These are phyloP conservation scores for Aspergillus carlsbadensis DNA, from an alignment of 495 filamentous ascomycete genomes.

Conservation along the genomic window DNA sequence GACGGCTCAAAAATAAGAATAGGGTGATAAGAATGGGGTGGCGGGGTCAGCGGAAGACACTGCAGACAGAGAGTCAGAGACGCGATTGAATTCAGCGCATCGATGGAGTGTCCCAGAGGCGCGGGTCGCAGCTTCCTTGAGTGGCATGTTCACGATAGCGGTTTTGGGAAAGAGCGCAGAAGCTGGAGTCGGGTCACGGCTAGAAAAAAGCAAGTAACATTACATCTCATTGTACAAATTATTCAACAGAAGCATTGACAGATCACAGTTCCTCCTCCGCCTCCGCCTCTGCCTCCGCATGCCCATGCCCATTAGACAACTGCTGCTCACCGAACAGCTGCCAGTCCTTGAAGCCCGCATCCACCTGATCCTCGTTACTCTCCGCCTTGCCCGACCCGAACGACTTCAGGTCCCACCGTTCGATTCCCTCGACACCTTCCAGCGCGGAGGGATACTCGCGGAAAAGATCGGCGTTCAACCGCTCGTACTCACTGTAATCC, in stretches of 20 bases:
- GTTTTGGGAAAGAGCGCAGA: no score
- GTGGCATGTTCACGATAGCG: no score
- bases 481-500: constrained; percentile 36
- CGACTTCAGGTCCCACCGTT: constrained; percentile 40
- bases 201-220: neutral
- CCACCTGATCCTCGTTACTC: constrained; percentile 22
- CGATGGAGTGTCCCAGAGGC: neutral
- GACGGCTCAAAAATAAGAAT: no score
- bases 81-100: no score
- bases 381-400: constrained; percentile 35
- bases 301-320: neutral
- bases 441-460: constrained; percentile 26
- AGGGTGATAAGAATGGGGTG: no score
- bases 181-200: no score
- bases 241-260: neutral
- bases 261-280: constrained; percentile 16
- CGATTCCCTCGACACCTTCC: constrained; percentile 34
- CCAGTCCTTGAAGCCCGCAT: constrained; percentile 10
- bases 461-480: constrained; percentile 20
- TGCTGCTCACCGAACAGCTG: constrained; percentile 3
- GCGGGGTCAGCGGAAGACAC: no score
- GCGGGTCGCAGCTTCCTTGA: no score
- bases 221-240: no score
- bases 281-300: no score
- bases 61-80: no score